Percentiles rank a stretch among this genome's conserved stretches.
These are phyloP conservation scores for Tieghemostelium lacteum DNA, from an alignment of 78 protist species.

Conservation along the genomic window DNA sequence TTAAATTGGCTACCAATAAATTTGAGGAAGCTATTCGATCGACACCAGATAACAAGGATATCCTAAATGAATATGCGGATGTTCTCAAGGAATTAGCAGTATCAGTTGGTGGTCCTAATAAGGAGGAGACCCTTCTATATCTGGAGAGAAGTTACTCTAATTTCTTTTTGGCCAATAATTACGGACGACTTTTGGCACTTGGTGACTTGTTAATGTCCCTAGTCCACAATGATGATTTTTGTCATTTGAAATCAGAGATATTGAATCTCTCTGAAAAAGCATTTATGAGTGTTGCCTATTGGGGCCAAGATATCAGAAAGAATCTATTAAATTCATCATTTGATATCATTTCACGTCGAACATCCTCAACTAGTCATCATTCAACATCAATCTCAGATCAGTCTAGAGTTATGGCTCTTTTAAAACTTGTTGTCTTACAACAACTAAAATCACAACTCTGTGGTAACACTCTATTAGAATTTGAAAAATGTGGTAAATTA, in stretches of 20 bases:
- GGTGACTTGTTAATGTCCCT: constrained; percentile 10
- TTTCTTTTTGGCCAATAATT: constrained; percentile 53
- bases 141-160: constrained; percentile 50
- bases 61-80: constrained; percentile 77
- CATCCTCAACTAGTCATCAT: neutral
- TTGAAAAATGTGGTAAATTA: constrained; percentile 10
- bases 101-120: constrained; percentile 72
- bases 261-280: constrained; percentile 35
- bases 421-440: constrained; percentile 13
- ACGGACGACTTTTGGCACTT: neutral
- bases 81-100: constrained; percentile 68
- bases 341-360: neutral
- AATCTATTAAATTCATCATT: neutral
- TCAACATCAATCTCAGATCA: neutral
- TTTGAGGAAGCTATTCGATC: constrained; percentile 83
- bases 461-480: neutral
- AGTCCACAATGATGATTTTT: neutral
- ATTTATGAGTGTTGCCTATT: constrained; percentile 24
- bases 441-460: neutral
- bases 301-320: constrained; percentile 20
- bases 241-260: neutral
- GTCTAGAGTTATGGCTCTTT: neutral
- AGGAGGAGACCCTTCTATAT: constrained; percentile 11
- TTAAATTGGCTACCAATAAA: constrained; percentile 70
- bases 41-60: constrained; percentile 80